These are phyloP conservation scores for Malus fusca DNA, from an alignment of 306 rosid species.

Conservation along the genomic window DNA sequence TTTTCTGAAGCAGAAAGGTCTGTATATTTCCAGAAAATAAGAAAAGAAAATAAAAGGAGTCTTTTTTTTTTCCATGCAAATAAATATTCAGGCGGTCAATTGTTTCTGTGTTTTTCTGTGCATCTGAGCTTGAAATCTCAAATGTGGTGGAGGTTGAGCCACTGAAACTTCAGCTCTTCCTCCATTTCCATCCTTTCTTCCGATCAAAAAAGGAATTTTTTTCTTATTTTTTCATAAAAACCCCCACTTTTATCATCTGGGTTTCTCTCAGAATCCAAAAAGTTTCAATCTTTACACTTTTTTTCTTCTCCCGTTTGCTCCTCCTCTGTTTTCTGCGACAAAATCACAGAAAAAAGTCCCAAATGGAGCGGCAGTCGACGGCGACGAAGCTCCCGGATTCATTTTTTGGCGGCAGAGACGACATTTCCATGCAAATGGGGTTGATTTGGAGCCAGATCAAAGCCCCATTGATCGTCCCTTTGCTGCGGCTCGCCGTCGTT, in stretches of 20 bases:
- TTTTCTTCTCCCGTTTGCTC: neutral
- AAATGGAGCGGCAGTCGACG: constrained; percentile 55
- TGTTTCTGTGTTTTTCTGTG: constrained; percentile 4
- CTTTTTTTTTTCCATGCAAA: neutral
- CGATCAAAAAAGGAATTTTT: too few species aligned
- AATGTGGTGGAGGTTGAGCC: constrained; percentile 21
- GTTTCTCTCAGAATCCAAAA: neutral
- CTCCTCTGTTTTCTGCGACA: constrained; percentile 1
- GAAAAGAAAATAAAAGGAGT: neutral
- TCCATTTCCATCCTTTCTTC: constrained; percentile 25
- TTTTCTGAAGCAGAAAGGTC: constrained; percentile 25
- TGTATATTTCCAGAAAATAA: neutral
- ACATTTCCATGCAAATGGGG: constrained; percentile 35
- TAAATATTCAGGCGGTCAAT: constrained; percentile 1
- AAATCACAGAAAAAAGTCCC: neutral
- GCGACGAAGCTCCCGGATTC: constrained; percentile 37
- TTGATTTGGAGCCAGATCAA: constrained; percentile 50
- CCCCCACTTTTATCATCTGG: neutral
- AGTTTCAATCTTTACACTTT: neutral
- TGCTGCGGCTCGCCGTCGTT: constrained; percentile 40
- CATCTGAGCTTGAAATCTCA: neutral
- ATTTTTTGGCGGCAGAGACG: constrained; percentile 42
- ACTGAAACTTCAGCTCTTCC: constrained; percentile 29
- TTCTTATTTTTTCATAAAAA: constrained; percentile 16
- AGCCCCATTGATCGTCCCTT: constrained; percentile 62